A percentile compares a stretch with the other conserved stretches of the same genome.
phyloP scores from a whole-genome alignment of 345 rosid genomes.

The Populus alba region DNA sequence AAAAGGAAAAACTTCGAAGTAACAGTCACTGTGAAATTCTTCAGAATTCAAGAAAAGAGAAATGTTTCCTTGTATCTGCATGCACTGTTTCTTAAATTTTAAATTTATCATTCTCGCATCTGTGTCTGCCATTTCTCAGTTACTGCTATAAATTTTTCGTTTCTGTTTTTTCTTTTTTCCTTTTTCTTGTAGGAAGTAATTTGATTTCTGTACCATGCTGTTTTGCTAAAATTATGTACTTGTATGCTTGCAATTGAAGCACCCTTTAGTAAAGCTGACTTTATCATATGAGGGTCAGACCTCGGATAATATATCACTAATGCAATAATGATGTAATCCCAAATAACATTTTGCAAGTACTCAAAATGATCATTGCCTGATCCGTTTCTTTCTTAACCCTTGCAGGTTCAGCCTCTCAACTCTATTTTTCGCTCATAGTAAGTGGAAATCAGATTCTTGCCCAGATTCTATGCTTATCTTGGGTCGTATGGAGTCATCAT shows the following conservation, averaged over 20 bases:
- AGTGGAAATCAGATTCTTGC: conserved; percentile 29
- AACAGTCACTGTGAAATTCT: neutral
- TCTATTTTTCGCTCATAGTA: conserved; percentile 86
- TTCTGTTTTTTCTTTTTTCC: neutral
- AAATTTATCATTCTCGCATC: neutral
- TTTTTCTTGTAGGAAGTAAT: neutral
- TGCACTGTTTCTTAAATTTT: neutral
- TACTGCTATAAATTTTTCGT: neutral
- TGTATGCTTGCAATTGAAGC: neutral
- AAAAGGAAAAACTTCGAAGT: too few species aligned
- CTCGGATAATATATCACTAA: neutral
- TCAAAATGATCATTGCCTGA: conserved; percentile 21
- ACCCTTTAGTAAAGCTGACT: neutral
- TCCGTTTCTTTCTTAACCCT: conserved; percentile 23
- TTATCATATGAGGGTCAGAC: neutral
- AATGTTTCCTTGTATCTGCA: neutral
- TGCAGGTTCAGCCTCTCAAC: conserved; percentile 99
- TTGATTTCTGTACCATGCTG: neutral
- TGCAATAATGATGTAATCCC: neutral
- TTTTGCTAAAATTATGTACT: neutral
- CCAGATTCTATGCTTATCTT: neutral
- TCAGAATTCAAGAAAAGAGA: neutral
- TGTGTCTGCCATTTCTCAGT: neutral
- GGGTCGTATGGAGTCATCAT: conserved; percentile 1
- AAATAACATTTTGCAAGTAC: conserved; percentile 2